phyloP scores from a whole-genome alignment of 768 basidiomycete genomes.

The Rhizopogon sp. region DNA sequence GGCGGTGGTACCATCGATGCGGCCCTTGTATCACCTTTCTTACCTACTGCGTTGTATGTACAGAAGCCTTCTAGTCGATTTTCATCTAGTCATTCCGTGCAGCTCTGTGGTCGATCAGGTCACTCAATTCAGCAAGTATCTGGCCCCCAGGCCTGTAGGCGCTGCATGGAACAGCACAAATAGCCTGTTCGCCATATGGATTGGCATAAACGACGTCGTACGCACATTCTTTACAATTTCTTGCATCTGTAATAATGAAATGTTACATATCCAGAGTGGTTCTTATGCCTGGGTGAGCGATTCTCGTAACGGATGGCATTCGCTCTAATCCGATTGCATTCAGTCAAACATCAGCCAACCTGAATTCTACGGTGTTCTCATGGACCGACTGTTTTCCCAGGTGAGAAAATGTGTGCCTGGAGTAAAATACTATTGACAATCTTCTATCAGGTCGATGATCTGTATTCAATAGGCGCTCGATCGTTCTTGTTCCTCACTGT shows the following conservation, averaged over 20 bases:
- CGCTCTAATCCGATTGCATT: background rate
- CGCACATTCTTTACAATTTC: background rate
- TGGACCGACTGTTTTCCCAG: conserved; percentile 24
- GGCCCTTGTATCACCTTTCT: conserved; percentile 48
- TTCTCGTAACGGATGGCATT: background rate
- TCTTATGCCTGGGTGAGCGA: conserved; percentile 13
- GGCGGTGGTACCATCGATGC: conserved; percentile 65
- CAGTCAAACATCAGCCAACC: conserved; percentile 19
- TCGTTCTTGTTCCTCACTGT: conserved; percentile 63
- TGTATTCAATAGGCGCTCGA: conserved; percentile 42
- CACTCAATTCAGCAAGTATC: conserved; percentile 46
- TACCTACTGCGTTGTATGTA: conserved; percentile 46
- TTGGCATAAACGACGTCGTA: conserved; percentile 67
- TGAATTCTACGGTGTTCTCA: conserved; percentile 20
- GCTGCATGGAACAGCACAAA: conserved; percentile 55
- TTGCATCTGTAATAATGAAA: background rate
- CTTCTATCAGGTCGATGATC: conserved; percentile 11
- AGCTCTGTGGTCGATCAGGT: conserved; percentile 48
- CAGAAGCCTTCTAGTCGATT: conserved; percentile 5
- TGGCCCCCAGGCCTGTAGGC: conserved; percentile 41
- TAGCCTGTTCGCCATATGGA: conserved; percentile 62
- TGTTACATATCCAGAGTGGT: background rate
- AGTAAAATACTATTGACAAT: background rate
- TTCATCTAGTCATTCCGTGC: background rate
- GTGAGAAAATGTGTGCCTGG: conserved; percentile 2